Conservation (phyloP, 2,329 filamentous ascomycete species). For the Curvularia sp. region DNA sequence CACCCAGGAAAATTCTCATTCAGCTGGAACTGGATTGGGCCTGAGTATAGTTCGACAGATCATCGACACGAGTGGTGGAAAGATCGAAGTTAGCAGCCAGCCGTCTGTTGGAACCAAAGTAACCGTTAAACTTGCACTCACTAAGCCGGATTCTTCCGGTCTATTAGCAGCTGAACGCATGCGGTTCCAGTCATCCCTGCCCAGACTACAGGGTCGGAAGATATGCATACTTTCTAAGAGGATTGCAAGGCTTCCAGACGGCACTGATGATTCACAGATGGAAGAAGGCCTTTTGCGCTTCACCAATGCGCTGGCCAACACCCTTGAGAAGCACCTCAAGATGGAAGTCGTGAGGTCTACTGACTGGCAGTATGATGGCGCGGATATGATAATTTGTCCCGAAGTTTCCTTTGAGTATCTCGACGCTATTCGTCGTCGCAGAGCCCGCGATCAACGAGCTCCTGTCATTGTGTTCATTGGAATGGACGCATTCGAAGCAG, state of each 20-base stretch:
- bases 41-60: conserved; percentile 41
- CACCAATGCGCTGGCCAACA: conserved; percentile 28
- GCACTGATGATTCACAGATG: conserved; percentile 10
- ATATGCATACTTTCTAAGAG: conserved; percentile 37
- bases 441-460: conserved; percentile 15
- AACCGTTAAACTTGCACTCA: conserved; percentile 29
- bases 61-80: conserved; percentile 38
- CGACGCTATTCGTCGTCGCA: conserved; percentile 26
- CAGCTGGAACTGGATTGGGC: conserved; percentile 35
- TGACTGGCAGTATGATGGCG: conserved; percentile 31
- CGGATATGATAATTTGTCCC: conserved; percentile 44
- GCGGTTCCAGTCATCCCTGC: conserved; percentile 26
- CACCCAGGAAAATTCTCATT: conserved; percentile 41
- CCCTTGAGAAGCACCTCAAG: conserved; percentile 34
- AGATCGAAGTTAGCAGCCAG: conserved; percentile 39
- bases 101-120: conserved; percentile 26
- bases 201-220: conserved; percentile 29
- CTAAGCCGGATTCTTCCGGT: conserved; percentile 8
- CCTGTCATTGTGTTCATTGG: conserved; percentile 43
- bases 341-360: conserved; percentile 38
- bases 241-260: not conserved
- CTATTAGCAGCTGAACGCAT: conserved; percentile 9
- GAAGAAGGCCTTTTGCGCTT: conserved; percentile 31
- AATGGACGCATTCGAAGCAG: conserved; percentile 43
- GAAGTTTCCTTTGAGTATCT: conserved; percentile 46